These are phyloP conservation scores for Colletotrichum orbiculare DNA, from an alignment of 2,329 filamentous ascomycete genomes.

Conservation along the genomic window DNA sequence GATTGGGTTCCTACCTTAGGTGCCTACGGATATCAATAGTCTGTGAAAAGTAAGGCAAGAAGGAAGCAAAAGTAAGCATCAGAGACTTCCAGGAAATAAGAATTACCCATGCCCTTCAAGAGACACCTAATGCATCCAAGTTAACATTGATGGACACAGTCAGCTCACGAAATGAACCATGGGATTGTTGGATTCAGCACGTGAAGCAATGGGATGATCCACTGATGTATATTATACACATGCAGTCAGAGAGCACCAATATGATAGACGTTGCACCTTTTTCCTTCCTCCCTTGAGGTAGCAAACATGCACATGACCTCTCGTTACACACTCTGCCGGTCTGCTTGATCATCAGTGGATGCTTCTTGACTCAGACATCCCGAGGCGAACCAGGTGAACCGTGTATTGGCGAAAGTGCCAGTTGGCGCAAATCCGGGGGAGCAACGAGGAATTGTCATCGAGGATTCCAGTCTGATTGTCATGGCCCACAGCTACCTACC, in stretches of 20 bases:
- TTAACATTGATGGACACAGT: too few relatives aligned
- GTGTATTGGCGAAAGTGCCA: not conserved
- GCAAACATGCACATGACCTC: slow-evolving; percentile 27
- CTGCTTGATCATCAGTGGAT: slow-evolving; percentile 7
- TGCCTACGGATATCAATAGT: slow-evolving; percentile 18
- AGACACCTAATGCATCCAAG: not conserved
- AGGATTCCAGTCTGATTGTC: not conserved
- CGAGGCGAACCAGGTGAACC: slow-evolving; percentile 15
- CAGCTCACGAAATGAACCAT: too few relatives aligned
- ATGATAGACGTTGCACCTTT: too few relatives aligned
- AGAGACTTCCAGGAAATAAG: not conserved
- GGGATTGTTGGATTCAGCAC: too few relatives aligned
- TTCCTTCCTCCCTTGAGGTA: slow-evolving; percentile 1
- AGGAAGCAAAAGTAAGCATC: slow-evolving; percentile 15
- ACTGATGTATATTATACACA: too few relatives aligned
- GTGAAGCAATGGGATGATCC: too few relatives aligned
- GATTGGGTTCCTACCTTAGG: slow-evolving; percentile 4
- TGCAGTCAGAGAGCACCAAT: too few relatives aligned
- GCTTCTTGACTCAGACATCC: slow-evolving; percentile 30
- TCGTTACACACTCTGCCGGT: not conserved
- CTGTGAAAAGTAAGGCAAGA: slow-evolving; percentile 16
- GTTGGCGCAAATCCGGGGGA: slow-evolving; percentile 25
- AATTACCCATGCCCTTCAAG: not conserved
- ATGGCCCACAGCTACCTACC: not conserved
- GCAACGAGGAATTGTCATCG: not conserved